A percentile compares a stretch with the other conserved stretches of the same genome.
These are phyloP conservation scores for Strobilomyces confusus DNA, from an alignment of 768 basidiomycete species.

Conservation along the genomic window DNA sequence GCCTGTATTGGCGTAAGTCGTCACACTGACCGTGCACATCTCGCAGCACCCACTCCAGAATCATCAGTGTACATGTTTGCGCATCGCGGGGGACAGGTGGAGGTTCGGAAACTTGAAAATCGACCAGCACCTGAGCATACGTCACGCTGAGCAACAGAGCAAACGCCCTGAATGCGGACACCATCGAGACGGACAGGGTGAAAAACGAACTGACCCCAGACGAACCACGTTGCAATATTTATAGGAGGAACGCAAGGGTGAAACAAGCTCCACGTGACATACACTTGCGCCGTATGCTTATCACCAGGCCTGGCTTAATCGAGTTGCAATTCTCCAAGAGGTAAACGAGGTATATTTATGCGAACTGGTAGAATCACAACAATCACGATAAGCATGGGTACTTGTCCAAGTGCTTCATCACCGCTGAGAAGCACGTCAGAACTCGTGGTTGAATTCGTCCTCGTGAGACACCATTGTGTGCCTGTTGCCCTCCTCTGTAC, in stretches of 20 bases:
- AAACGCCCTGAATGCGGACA: slow-evolving; percentile 10
- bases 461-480: slow-evolving; percentile 30
- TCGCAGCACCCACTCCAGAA: slow-evolving; percentile 49
- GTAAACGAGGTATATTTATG: slow-evolving; percentile 3
- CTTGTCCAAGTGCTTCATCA: not conserved
- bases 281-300: too few relatives aligned
- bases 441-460: slow-evolving; percentile 63
- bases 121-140: slow-evolving; percentile 35
- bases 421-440: slow-evolving; percentile 34
- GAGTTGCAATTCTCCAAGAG: not conserved
- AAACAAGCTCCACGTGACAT: too few relatives aligned
- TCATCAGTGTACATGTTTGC: slow-evolving; percentile 59
- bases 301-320: too few relatives aligned
- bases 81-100: slow-evolving; percentile 59
- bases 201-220: not conserved
- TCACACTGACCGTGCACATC: not conserved
- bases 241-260: too few relatives aligned
- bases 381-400: slow-evolving; percentile 9
- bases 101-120: slow-evolving; percentile 74
- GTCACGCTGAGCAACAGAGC: slow-evolving; percentile 10
- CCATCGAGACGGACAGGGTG: slow-evolving; percentile 20
- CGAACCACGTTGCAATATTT: slow-evolving; percentile 2
- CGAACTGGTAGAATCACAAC: not conserved
- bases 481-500: slow-evolving; percentile 15
- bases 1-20: slow-evolving; percentile 35